Base-by-base conservation (phyloP, 495 filamentous ascomycete genomes). In the Penicillium samsonianum region DNA sequence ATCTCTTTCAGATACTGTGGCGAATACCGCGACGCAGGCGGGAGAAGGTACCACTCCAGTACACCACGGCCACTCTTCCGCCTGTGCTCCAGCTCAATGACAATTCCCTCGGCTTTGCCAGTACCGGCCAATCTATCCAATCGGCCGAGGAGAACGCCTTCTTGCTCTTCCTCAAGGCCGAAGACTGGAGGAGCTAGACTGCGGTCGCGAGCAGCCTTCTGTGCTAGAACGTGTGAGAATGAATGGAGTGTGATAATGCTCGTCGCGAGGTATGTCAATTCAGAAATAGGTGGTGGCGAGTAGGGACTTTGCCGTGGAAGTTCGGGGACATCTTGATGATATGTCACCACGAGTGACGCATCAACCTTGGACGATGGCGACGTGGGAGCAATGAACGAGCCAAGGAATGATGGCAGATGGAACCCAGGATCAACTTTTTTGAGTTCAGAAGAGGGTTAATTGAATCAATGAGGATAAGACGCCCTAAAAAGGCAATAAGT, bases 11-110 rank as follows among this genome's bases (percentile, higher is more conserved):
- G 58, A 26, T 75, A 69, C 5, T 57, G 65, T 8, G 58, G 66
- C 23, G 62, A 67, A 60, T 71, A 76, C 16, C 57, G 69, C 50
- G 66, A 73, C 6, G 67, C 69, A 9, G 76, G 75, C 1, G 80
- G 81, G 0, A 97, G 67, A 42, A 92, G 82, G 64, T 92, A 97
- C 74, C 78, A 83, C 69, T 96, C 93, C 20, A 79, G 65, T 9
- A 96, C 84, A 0, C 85, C 84, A 17, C 92, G 78, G 0, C 95
- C 94, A 56, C 84, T 90, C 60, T 89, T 86, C 19, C 92, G 78
- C 3, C 95, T 78, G 65, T 95, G 78, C 72, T 98, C 92, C 83
- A 96, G 86, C 59, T 91, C 86, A 3, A 98, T 61, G 3, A 96
- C 91, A 4, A 94, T 70, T 0, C 87, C 88, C 16, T 78, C 71